Percentiles rank a stretch among this genome's conserved stretches.
Evolutionary conservation across 495 filamentous ascomycete species (phyloP).

Genomic region (Lasiosphaeria miniovina): DNA sequence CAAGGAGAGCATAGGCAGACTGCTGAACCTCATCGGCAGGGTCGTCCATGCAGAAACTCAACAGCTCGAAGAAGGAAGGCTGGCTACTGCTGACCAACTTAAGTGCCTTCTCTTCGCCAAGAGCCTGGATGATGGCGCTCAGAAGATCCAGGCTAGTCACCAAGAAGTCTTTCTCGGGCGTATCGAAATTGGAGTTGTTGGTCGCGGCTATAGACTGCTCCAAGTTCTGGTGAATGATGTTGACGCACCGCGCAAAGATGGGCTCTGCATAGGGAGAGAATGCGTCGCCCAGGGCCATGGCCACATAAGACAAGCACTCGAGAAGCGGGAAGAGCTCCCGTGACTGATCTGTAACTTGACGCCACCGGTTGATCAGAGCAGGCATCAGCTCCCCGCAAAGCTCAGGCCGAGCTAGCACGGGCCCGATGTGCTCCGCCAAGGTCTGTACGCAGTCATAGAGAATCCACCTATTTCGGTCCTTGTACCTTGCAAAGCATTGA

Average conservation of each 20-base stretch:
- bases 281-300: slow-evolving; percentile 75
- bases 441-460: slow-evolving; percentile 99
- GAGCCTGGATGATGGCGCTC: slow-evolving; percentile 89
- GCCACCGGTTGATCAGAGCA: slow-evolving; percentile 85
- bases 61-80: slow-evolving; percentile 82
- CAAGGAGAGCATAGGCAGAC: slow-evolving; percentile 91
- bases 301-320: slow-evolving; percentile 92
- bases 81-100: slow-evolving; percentile 72
- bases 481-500: slow-evolving; percentile 87
- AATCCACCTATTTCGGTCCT: slow-evolving; percentile 98
- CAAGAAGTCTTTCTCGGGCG: slow-evolving; percentile 94
- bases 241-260: slow-evolving; percentile 81
- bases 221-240: slow-evolving; percentile 87
- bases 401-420: slow-evolving; percentile 70
- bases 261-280: slow-evolving; percentile 82
- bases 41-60: slow-evolving; percentile 92
- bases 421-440: slow-evolving; percentile 85
- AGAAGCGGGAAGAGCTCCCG: slow-evolving; percentile 91
- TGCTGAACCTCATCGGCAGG: slow-evolving; percentile 89
- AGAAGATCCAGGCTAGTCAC: slow-evolving; percentile 94
- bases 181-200: slow-evolving; percentile 63
- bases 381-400: slow-evolving; percentile 89
- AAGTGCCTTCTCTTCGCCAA: slow-evolving; percentile 69
- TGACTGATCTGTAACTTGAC: slow-evolving; percentile 81
- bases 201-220: slow-evolving; percentile 67